phyloP scores from a whole-genome alignment of 1,284 basidiomycete species.

The Sanguinoderma infundibulare region DNA sequence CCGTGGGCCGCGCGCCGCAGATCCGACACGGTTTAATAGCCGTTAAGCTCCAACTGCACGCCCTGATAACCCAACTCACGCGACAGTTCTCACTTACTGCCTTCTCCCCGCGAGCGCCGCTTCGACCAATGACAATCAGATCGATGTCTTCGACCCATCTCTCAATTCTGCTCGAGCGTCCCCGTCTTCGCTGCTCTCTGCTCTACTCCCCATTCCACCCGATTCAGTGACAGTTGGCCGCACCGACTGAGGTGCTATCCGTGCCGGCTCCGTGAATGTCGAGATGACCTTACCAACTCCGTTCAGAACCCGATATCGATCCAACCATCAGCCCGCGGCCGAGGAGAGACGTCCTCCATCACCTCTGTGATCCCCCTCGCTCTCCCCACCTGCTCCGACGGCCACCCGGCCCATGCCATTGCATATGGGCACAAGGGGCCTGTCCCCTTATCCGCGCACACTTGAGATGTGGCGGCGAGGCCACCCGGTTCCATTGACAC shows the following conservation, averaged over 20 bases:
- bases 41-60: neutral
- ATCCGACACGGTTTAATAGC: neutral
- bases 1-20: neutral
- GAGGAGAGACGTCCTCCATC: neutral
- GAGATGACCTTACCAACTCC: neutral
- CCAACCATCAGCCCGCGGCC: slow-evolving; percentile 21
- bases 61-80: neutral
- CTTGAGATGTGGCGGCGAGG: neutral
- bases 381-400: neutral
- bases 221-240: neutral
- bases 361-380: slow-evolving; percentile 14
- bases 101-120: neutral
- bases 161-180: neutral
- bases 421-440: neutral
- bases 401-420: neutral
- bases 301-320: slow-evolving; percentile 9
- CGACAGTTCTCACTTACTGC: too few species aligned
- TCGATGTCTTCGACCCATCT: neutral
- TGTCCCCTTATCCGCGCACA: neutral
- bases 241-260: neutral
- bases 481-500: neutral
- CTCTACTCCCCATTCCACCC: neutral
- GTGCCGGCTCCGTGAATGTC: neutral
- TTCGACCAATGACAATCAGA: neutral
- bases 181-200: neutral